Evolutionary conservation across 2,329 filamentous ascomycete genomes (phyloP).

Genomic region (Penicillium sp.): DNA sequence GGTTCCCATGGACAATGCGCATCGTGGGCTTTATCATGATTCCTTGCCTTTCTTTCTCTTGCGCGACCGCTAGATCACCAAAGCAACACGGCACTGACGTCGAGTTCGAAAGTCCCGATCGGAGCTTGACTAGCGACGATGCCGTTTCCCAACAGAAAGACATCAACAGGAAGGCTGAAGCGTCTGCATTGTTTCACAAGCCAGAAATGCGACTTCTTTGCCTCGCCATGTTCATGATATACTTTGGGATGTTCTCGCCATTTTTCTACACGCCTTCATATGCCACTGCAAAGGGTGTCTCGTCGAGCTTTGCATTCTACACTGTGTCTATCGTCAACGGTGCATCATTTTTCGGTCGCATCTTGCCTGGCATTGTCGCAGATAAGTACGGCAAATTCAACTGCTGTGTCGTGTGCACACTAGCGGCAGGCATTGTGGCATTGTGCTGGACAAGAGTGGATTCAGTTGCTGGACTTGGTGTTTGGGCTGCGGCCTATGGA

Average conservation of each 20-base stretch:
- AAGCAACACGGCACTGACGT: background rate
- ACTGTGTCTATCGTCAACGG: conserved; percentile 43
- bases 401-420: conserved; percentile 31
- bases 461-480: conserved; percentile 46
- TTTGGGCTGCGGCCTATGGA: conserved; percentile 49
- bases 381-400: conserved; percentile 40
- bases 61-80: conserved; percentile 21
- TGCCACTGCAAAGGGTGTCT: conserved; percentile 29
- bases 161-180: conserved; percentile 9
- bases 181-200: conserved; percentile 17
- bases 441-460: conserved; percentile 50
- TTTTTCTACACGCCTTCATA: conserved; percentile 42
- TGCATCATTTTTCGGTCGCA: conserved; percentile 40
- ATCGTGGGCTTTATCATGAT: conserved; percentile 46
- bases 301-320: conserved; percentile 38
- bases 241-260: conserved; percentile 43
- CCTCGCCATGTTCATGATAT: conserved; percentile 38
- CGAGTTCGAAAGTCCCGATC: background rate
- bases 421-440: conserved; percentile 41
- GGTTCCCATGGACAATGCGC: conserved; percentile 42
- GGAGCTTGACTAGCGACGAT: background rate
- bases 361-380: conserved; percentile 39
- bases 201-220: conserved; percentile 29
- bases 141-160: background rate
- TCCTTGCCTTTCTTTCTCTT: conserved; percentile 36